phyloP scores from a whole-genome alignment of 176 grass and related monocot species.

The Avena atlantica region DNA sequence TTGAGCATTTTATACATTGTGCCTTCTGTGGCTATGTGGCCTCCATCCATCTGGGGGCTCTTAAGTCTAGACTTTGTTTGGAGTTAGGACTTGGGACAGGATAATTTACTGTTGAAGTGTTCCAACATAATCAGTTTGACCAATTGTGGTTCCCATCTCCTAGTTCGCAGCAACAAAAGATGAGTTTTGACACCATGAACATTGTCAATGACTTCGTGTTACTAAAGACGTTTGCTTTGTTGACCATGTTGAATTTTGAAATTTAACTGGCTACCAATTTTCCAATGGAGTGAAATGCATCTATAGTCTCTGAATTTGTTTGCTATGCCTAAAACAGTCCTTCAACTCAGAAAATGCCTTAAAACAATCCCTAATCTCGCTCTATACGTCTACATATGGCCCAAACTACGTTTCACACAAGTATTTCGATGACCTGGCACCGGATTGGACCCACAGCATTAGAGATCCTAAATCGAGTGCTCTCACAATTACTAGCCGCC shows the following conservation, averaged over 20 bases:
- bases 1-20: neutral
- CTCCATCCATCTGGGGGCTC: neutral
- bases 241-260: neutral
- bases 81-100: neutral
- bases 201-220: neutral
- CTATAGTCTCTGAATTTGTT: no score
- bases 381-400: no score
- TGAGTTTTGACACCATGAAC: neutral
- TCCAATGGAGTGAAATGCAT: neutral
- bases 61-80: neutral
- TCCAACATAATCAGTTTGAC: slow-evolving; percentile 1
- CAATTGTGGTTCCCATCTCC: neutral
- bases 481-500: no score
- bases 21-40: slow-evolving; percentile 17
- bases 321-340: no score
- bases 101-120: slow-evolving; percentile 13
- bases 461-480: no score
- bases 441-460: no score
- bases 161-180: neutral
- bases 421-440: no score
- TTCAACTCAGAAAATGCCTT: no score
- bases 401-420: no score
- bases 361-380: no score
- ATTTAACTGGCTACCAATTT: neutral
- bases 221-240: neutral